Percentiles rank a stretch among this genome's conserved stretches.
phyloP scores from a whole-genome alignment of 495 filamentous ascomycete genomes.

The Cudoniella acicularis region DNA sequence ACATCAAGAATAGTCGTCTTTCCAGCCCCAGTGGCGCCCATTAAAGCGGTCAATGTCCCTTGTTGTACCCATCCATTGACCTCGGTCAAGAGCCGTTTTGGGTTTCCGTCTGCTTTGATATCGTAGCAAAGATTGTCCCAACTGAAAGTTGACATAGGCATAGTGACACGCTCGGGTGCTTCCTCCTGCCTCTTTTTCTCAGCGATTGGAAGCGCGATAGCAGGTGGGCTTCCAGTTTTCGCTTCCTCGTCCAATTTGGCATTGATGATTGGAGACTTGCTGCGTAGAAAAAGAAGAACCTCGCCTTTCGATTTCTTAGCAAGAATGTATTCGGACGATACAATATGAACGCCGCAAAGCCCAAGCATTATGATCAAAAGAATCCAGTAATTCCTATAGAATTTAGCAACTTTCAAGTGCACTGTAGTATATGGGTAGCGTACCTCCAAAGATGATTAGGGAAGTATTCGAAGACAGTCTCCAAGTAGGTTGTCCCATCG shows the following conservation, averaged over 20 bases:
- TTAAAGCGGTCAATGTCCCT: conserved; percentile 70
- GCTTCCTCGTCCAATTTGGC: not conserved
- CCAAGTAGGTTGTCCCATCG: conserved; percentile 65
- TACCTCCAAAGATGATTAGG: conserved; percentile 43
- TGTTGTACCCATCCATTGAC: conserved; percentile 90
- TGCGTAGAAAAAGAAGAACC: conserved; percentile 60
- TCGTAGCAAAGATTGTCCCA: conserved; percentile 85
- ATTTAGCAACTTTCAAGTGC: not conserved
- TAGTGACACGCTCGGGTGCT: not conserved
- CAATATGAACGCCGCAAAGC: conserved; percentile 48
- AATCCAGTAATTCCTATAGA: conserved; percentile 56
- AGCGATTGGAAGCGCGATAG: not conserved
- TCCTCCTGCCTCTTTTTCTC: not conserved
- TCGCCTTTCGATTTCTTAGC: conserved; percentile 64
- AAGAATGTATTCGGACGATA: conserved; percentile 54
- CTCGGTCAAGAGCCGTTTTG: conserved; percentile 68
- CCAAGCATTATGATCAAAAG: conserved; percentile 54
- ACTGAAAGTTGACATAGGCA: conserved; percentile 51
- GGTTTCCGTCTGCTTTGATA: conserved; percentile 76
- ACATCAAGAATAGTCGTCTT: conserved; percentile 71
- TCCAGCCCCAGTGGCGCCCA: conserved; percentile 61
- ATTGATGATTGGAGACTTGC: conserved; percentile 30
- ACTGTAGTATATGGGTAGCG: conserved; percentile 36
- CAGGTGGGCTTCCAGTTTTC: not conserved
- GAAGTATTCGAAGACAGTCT: conserved; percentile 54